Evolutionary conservation across 2,329 filamentous ascomycete species (phyloP), one percentile per base, ranked within the genome.

Genomic region (Penicillium janthinellum): DNA sequence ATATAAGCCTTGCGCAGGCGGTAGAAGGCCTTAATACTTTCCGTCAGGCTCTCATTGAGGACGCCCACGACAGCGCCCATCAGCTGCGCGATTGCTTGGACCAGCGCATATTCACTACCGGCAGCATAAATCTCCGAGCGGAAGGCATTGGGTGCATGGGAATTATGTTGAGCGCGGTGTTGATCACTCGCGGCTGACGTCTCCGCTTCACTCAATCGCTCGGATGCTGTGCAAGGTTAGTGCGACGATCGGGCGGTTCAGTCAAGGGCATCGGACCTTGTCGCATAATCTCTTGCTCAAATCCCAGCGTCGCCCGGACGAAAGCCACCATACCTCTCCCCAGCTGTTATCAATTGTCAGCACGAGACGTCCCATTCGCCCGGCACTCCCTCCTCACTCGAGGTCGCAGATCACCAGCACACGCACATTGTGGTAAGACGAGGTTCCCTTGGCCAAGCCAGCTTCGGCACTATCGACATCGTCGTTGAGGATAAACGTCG

Each of bases 11-110:
- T 96, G 62, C 94, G 84, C 67, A 98, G 78, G 76, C 95, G 96
- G 73, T 96, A 96, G 71, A 98, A 98, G 5, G 92, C 92, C 76
- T 89, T 92, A 74, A 98, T 86, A 15, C 88, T 92, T 74, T 98
- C 95, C 0, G 93, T 94, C 68, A 98, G 78, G 72, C 91, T 96
- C 79, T 98, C 95, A 66, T 96, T 96, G 68, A 98, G 79, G 15
- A 98, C 91, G 0, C 88, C 91, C 0, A 97, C 88, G 1, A 99
- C 89, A 0, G 93, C 93, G 58, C 86, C 85, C 89, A 97, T 96
- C 63, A 97, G 82, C 75, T 96, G 91, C 1, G 91, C 86, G 78
- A 97, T 88, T 4, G 92, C 91, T 60, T 92, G 86, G 61, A 92
- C 90, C 4, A 98, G 81, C 2, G 91, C 87, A 73, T 90, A 98